Percentiles rank a stretch among this genome's conserved stretches.
Evolutionary conservation across 169 alveolate species (phyloP).

Genomic region (Besnoitia besnoiti): DNA sequence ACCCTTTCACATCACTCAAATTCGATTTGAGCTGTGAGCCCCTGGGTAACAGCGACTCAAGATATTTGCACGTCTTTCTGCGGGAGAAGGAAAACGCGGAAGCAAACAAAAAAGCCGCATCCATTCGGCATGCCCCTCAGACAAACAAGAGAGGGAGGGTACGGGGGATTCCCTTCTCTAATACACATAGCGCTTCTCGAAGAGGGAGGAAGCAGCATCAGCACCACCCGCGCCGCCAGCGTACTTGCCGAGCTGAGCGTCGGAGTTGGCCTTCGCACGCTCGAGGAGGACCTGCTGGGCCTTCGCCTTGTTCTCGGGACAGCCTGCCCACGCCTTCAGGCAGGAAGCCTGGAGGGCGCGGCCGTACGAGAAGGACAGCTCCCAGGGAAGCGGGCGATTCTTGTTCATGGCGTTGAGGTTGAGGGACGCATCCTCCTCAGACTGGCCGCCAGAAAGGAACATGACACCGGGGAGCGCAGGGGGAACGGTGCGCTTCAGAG

Average conservation of each 20-base stretch:
- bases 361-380: slow-evolving; percentile 98
- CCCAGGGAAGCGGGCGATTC: slow-evolving; percentile 90
- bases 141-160: no score
- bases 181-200: slow-evolving; percentile 69
- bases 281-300: slow-evolving; percentile 95
- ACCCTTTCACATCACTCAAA: no score
- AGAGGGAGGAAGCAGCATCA: slow-evolving; percentile 65
- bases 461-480: slow-evolving; percentile 97
- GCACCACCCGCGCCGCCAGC: slow-evolving; percentile 75
- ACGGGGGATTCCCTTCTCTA: no score
- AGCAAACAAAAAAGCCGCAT: no score
- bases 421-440: slow-evolving; percentile 97
- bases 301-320: slow-evolving; percentile 91
- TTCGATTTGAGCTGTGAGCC: no score
- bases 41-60: no score
- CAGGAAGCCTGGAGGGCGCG: slow-evolving; percentile 97
- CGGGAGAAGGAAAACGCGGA: no score
- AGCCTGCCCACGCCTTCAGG: slow-evolving; percentile 97
- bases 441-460: slow-evolving; percentile 99
- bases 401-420: slow-evolving; percentile 96
- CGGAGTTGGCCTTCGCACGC: slow-evolving; percentile 96
- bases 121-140: no score
- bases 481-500: slow-evolving; percentile 94
- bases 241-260: slow-evolving; percentile 94
- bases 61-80: no score